Evolutionary conservation across 116 monocot species (phyloP).

Genomic region (Iris pallida): DNA sequence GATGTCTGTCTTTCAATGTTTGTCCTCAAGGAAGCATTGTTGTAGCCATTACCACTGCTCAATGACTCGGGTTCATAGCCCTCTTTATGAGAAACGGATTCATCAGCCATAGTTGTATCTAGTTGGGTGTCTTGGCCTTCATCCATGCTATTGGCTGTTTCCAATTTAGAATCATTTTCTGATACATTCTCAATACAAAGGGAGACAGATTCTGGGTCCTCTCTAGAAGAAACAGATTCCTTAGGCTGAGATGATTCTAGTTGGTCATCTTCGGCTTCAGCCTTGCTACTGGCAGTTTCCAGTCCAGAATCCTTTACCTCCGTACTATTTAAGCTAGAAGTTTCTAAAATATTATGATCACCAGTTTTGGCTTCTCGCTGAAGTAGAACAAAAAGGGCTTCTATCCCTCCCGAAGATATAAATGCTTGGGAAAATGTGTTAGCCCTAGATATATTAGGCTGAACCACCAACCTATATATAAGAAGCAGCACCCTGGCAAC

Average conservation of each 20-base stretch:
- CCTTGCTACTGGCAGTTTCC: slow-evolving; percentile 2
- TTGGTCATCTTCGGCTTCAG: not conserved
- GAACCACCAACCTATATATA: slow-evolving; percentile 86
- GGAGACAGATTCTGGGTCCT: not conserved
- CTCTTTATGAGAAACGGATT: slow-evolving; percentile 28
- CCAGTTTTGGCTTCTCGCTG: slow-evolving; percentile 79
- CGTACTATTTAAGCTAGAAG: slow-evolving; percentile 1
- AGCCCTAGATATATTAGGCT: slow-evolving; percentile 80
- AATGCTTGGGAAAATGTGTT: slow-evolving; percentile 74
- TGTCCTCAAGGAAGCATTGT: slow-evolving; percentile 9
- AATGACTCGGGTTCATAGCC: slow-evolving; percentile 14
- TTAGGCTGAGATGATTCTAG: slow-evolving; percentile 2
- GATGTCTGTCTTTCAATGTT: slow-evolving; percentile 47
- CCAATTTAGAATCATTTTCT: slow-evolving; percentile 8
- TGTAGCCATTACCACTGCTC: slow-evolving; percentile 7
- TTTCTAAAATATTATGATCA: slow-evolving; percentile 40
- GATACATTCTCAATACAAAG: slow-evolving; percentile 10
- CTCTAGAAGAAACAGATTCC: not conserved
- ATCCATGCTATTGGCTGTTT: slow-evolving; percentile 1
- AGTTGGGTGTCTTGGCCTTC: slow-evolving; percentile 5
- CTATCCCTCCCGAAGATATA: slow-evolving; percentile 77
- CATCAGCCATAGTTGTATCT: slow-evolving; percentile 17
- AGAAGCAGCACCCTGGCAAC: slow-evolving; percentile 90
- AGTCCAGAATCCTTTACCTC: slow-evolving; percentile 6
- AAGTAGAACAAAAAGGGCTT: slow-evolving; percentile 82